Evolutionary conservation across 148 eudicot genomes (phyloP).

Genomic region (Rhododendron molle): DNA sequence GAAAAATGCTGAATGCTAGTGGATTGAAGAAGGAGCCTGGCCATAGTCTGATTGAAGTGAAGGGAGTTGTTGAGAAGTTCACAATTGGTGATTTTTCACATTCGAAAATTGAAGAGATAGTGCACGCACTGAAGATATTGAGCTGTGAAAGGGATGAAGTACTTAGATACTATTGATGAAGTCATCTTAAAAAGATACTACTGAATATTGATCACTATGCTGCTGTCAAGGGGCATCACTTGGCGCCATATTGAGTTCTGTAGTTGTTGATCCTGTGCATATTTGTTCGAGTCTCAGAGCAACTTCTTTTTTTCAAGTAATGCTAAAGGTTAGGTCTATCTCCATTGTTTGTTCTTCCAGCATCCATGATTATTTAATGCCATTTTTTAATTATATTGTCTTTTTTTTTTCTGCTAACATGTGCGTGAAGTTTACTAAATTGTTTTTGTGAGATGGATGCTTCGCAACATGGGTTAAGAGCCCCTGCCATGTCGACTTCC

Average conservation of each 20-base stretch:
- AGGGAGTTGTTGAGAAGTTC: conserved; percentile 44
- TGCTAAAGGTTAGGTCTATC: background rate
- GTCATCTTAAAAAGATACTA: background rate
- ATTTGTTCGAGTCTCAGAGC: background rate
- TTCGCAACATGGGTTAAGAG: background rate
- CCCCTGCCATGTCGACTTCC: background rate
- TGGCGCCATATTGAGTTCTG: background rate
- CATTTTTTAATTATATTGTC: background rate
- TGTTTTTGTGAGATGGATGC: background rate
- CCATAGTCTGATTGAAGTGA: conserved; percentile 44
- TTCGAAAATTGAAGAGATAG: conserved; percentile 33
- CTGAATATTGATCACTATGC: background rate
- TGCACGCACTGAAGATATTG: conserved; percentile 25
- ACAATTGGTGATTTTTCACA: conserved; percentile 42
- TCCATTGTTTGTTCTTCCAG: background rate
- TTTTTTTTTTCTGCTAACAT: background rate
- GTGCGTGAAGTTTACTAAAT: background rate
- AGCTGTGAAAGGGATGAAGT: conserved; percentile 20
- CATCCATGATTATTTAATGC: background rate
- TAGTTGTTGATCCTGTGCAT: background rate
- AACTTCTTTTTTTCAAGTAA: background rate
- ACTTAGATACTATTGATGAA: conserved; percentile 1
- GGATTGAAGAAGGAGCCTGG: conserved; percentile 54
- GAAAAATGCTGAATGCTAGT: conserved; percentile 48
- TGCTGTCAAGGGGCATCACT: background rate